Evolutionary conservation across 805 yeast species (phyloP).

Genomic region (Sungouiozyma ichnusensis): DNA sequence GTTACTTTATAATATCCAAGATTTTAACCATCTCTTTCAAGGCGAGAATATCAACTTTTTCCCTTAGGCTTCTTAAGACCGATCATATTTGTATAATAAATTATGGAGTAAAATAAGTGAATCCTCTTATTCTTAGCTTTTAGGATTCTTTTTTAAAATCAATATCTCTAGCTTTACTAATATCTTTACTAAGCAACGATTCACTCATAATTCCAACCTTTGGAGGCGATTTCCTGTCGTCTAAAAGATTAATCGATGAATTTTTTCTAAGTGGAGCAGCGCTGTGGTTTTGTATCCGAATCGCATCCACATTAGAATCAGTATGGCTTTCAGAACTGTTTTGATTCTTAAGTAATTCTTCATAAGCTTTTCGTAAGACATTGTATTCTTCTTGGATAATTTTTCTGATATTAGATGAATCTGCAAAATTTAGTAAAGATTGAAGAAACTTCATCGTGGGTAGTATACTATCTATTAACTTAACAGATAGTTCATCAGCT

Average conservation of each 20-base stretch:
- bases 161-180: background rate
- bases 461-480: background rate
- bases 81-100: too few species aligned
- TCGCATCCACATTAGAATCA: background rate
- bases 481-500: background rate
- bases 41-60: too few species aligned
- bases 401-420: conserved; percentile 4
- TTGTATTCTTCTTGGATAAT: conserved; percentile 14
- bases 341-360: conserved; percentile 7
- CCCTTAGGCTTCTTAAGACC: too few species aligned
- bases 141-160: background rate
- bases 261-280: background rate
- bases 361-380: conserved; percentile 15
- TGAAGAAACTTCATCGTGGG: conserved; percentile 2
- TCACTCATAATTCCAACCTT: conserved; percentile 13
- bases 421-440: conserved; percentile 1
- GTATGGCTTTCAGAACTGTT: background rate
- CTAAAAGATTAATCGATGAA: conserved; percentile 1
- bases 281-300: background rate
- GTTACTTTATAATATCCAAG: too few species aligned
- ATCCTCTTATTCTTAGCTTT: too few species aligned
- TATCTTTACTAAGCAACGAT: conserved; percentile 3
- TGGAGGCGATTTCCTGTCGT: conserved; percentile 24
- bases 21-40: too few species aligned
- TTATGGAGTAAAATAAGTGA: too few species aligned